Evolutionary conservation across 768 basidiomycete species (phyloP), one percentile per base, ranked within the genome.

Genomic region (Suillus bovinus): DNA sequence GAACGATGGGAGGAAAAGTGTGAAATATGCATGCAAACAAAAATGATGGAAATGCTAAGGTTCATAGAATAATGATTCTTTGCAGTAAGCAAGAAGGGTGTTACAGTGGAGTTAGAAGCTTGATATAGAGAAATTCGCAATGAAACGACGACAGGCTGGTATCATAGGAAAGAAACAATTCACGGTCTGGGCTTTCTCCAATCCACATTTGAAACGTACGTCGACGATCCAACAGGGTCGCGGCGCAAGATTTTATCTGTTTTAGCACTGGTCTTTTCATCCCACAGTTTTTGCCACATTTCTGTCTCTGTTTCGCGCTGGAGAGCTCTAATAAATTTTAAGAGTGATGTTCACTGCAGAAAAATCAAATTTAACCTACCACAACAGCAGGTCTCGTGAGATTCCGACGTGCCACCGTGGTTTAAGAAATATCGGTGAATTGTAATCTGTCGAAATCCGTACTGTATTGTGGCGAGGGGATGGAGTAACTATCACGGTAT

Each of bases 331-430:
- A 31, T 41, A 44, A 8, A 17, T 24, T 11, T 46, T 56, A 11
- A 46, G 22, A 5, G n/a, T 2, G 10, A 44, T 31, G 9, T 31
- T 38, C 14, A 34, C 20, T 13, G 22, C 7, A 11, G 9, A 61
- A 1, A 22, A 33, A 16, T 16, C 6, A 16, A 20, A 46, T 11
- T 31, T 31, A 49, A 53, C 59, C 11, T n/a, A 74, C 74, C 73
- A 66, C 61, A 61, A 24, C 47, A 58, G 38, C 63, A 42, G 54
- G 69, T 41, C 27, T 61, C 53, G 41, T 65, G 58, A 61, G 76
- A 76, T 61, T 74, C 71, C 49, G 53, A 66, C 49, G 33, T 54
- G 16, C 68, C 71, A 33, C 31, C 49, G 4, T 22, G 7, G 52
- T 57, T 61, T 44, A 6, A 50, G 49, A 55, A 58, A 66, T 6